Evolutionary conservation across 73 alveolate species (phyloP), one percentile per base, ranked within the genome.

Genomic region (Paramecium caudatum): DNA sequence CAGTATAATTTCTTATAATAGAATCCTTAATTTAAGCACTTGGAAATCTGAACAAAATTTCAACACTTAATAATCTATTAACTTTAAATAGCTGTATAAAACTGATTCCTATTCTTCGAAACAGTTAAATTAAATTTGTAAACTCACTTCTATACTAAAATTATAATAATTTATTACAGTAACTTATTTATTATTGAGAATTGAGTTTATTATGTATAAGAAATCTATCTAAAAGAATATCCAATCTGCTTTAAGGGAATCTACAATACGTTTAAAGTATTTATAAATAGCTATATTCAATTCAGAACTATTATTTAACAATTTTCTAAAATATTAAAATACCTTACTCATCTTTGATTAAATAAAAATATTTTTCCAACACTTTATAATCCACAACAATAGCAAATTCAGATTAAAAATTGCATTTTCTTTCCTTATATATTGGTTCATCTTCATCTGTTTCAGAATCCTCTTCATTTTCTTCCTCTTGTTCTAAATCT

Each of bases 181-280:
- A 6, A 82, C n/a, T 34, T 46, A 47, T 41, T 81, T 47, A 47
- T 93, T 94, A 15, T 68, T 25, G 4, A 91, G 30, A 12, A 94
- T 70, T 63, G 70, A 62, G 19, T 94, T 69, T 36, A 95, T 82
- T 8, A 74, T 61, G 15, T 70, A 55, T 19, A 95, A 61, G 90
- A 90, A 95, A 34, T 94, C 97, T 1, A 94, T 36, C 61, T 95
- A 82, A 90, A 91, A 95, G 49, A 95, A 95, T 27, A 95, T 88
- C 97, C 97, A 95, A 21, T 93, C 94, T 3, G 95, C 95, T 50
- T 92, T 70, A n/a, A 93, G 61, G 25, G 92, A 82, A 65, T 90
- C 85, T n/a, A 92, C 80, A 9, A 95, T 86, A 87, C 95, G 88
- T 47, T 84, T 74, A 36, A 95, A 91, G 48, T 84, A 92, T 10